Evolutionary conservation across 192 early-diverging fungal genomes (phyloP), one percentile per base, ranked within the genome.

Genomic region (Phlyctochytrium arcticum): DNA sequence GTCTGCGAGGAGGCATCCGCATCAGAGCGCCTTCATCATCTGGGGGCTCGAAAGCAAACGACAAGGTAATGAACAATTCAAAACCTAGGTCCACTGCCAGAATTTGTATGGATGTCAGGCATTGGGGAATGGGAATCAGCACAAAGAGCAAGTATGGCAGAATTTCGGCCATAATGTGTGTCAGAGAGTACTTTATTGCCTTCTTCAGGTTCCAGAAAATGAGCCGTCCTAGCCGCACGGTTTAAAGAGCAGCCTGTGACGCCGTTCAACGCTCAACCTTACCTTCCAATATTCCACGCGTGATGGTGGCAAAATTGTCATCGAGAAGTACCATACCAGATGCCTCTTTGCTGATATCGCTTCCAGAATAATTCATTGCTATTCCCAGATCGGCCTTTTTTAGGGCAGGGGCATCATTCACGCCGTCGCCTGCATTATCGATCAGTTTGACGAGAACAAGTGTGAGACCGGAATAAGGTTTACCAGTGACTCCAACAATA

Each of bases 141-240:
- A 95, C 90, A 66, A 87, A 95, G 36, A 93, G 78, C 48, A 98
- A 81, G 66, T 91, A 88, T 30, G 90, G 88, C 30, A 92, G 68
- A 29, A 98, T 88, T 79, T 98, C 90, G 32, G 94, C 88, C 54
- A 90, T 89, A 39, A 90, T 91, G 70, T 96, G 94, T 2, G 90
- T 79, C 27, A 98, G 79, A 19, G 91, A 91, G 80, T 96, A 98
- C 65, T 84, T 82, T 66, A 98, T 93, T 23, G 90, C 92, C 77
- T 98, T 98, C 67, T 94, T 95, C 53, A 98, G 72, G 73, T 98
- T 98, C 68, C 79, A 77, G 74, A 98, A 98, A 65, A 98, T 95
- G 48, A 96, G 72, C 19, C 96, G 88, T 21, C 55, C 55, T 57
- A 23, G n/a, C n/a, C n/a, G n/a, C n/a, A n/a, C 15, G 32, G 39